Conservation (phyloP, 2,329 filamentous ascomycete genomes). For the Beauveria varroae region DNA sequence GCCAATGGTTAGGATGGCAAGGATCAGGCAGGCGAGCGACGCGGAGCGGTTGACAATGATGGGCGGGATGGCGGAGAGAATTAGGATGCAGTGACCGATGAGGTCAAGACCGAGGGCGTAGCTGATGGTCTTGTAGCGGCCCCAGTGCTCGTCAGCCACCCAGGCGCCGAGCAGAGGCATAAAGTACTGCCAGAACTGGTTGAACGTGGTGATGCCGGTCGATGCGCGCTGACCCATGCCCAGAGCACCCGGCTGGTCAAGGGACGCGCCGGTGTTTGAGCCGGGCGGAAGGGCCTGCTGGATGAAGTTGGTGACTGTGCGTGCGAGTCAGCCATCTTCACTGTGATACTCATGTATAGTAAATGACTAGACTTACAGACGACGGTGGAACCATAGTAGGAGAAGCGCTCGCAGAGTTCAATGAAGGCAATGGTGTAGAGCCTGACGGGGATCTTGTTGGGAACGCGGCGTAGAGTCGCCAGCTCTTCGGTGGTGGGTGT, state of each 20-base stretch:
- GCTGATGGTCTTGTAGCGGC: conserved; percentile 62
- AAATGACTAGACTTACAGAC: conserved; percentile 52
- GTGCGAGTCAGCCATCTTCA: background rate
- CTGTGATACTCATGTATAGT: too few relatives aligned
- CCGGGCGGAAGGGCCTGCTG: conserved; percentile 46
- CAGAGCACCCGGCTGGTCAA: conserved; percentile 43
- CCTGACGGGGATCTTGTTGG: conserved; percentile 50
- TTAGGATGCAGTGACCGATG: conserved; percentile 58
- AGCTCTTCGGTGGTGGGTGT: conserved; percentile 45
- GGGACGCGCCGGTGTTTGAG: conserved; percentile 46
- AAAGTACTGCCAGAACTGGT: conserved; percentile 52
- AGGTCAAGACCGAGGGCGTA: conserved; percentile 54
- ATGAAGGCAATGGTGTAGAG: conserved; percentile 59
- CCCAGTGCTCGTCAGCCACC: conserved; percentile 49
- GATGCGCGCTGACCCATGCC: conserved; percentile 49
- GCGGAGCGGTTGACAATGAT: conserved; percentile 49
- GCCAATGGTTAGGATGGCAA: conserved; percentile 45
- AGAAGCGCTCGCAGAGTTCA: conserved; percentile 65
- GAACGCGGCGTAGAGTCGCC: conserved; percentile 42
- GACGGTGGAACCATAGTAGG: conserved; percentile 61
- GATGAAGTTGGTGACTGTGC: conserved; percentile 52
- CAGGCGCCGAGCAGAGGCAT: conserved; percentile 50
- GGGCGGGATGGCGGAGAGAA: conserved; percentile 55
- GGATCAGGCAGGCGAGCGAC: conserved; percentile 54
- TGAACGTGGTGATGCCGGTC: conserved; percentile 38